Evolutionary conservation across 257 asterid genomes (phyloP).

Genomic region (Ehretia macrophylla): DNA sequence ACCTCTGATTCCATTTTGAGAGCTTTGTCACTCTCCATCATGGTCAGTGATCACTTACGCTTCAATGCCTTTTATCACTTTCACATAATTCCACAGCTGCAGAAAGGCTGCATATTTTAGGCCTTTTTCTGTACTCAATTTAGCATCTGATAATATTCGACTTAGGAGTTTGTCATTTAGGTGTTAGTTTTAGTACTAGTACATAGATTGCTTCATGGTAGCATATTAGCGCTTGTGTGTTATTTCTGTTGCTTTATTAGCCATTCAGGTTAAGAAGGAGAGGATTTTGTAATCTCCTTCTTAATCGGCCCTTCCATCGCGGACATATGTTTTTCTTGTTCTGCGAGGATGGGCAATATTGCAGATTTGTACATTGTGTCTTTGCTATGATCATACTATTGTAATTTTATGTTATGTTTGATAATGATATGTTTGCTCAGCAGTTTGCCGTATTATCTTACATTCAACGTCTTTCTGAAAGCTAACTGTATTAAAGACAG

Average conservation of each 20-base stretch:
- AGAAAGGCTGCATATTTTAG: conserved; percentile 38
- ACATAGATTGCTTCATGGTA: neutral
- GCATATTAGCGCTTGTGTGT: neutral
- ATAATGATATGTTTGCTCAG: neutral
- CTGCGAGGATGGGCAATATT: conserved; percentile 23
- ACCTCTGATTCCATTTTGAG: conserved; percentile 13
- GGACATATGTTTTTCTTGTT: conserved; percentile 36
- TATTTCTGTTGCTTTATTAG: too few relatives aligned
- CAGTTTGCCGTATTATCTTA: neutral
- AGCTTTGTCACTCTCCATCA: neutral
- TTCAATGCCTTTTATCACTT: too few relatives aligned
- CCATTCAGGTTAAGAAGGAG: conserved; percentile 34
- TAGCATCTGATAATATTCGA: too few relatives aligned
- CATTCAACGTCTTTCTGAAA: neutral
- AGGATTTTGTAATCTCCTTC: conserved; percentile 57
- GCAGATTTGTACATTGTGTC: conserved; percentile 12
- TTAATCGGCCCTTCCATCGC: conserved; percentile 23
- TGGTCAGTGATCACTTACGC: too few relatives aligned
- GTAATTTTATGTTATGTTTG: neutral
- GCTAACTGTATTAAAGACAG: too few relatives aligned
- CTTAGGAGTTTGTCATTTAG: neutral
- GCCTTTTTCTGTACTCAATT: conserved; percentile 19
- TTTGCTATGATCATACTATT: neutral
- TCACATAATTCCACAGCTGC: conserved; percentile 12
- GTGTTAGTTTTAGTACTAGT: neutral